Evolutionary conservation across 2,329 filamentous ascomycete genomes (phyloP).

Genomic region (Alternaria triticina): DNA sequence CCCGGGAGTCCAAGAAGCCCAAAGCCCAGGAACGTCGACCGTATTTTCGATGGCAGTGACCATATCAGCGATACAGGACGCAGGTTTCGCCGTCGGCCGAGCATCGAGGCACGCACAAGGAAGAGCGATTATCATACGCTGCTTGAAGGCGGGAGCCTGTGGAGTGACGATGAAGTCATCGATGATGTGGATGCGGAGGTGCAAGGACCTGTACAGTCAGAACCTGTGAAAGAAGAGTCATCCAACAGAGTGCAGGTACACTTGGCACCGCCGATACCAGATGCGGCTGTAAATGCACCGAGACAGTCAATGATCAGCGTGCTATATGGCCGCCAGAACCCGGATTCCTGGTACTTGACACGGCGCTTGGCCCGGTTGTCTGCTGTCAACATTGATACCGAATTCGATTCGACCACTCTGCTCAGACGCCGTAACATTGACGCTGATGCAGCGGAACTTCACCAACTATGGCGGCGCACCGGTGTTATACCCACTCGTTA

Average conservation of each 20-base stretch:
- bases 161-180: neutral
- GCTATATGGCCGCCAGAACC: neutral
- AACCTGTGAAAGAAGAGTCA: neutral
- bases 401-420: neutral
- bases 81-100: neutral
- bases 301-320: neutral
- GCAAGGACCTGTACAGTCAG: neutral
- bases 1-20: neutral
- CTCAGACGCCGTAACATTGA: neutral
- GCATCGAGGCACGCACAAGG: neutral
- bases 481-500: neutral
- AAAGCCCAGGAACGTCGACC: neutral
- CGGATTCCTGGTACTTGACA: conserved; percentile 1
- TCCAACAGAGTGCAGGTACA: neutral
- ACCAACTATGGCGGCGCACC: conserved; percentile 3
- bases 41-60: neutral
- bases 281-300: neutral
- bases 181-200: neutral
- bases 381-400: neutral
- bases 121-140: neutral
- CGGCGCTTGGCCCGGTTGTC: neutral
- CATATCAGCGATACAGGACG: neutral
- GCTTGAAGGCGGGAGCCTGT: neutral
- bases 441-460: neutral
- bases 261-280: neutral